Evolutionary conservation across 2,329 filamentous ascomycete genomes (phyloP).

Genomic region (Thelonectria blattea): DNA sequence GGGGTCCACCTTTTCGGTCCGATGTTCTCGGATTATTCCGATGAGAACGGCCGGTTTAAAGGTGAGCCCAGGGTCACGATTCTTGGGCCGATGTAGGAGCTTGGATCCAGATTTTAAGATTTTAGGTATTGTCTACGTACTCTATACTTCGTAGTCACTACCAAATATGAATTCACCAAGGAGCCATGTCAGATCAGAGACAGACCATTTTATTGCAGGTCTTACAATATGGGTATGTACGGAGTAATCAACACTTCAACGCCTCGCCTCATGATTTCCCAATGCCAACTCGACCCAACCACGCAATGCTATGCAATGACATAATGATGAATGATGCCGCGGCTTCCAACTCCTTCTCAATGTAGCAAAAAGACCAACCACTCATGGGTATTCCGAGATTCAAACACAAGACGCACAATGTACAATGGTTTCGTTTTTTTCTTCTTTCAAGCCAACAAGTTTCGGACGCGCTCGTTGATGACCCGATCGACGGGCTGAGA

Average conservation of each 20-base stretch:
- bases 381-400: constrained; percentile 26
- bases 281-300: constrained; percentile 27
- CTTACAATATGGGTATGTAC: constrained; percentile 13
- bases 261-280: constrained; percentile 28
- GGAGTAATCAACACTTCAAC: constrained; percentile 28
- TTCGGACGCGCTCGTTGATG: constrained; percentile 47
- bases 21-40: constrained; percentile 12
- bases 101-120: neutral
- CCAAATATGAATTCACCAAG: neutral
- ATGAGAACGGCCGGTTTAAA: constrained; percentile 3
- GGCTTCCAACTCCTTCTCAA: constrained; percentile 16
- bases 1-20: constrained; percentile 26
- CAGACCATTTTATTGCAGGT: constrained; percentile 2
- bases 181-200: neutral
- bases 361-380: constrained; percentile 5
- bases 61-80: neutral
- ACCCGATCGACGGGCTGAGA: constrained; percentile 47
- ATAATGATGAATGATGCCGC: constrained; percentile 5
- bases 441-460: constrained; percentile 37
- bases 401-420: constrained; percentile 10
- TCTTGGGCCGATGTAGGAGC: constrained; percentile 4
- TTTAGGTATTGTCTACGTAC: neutral
- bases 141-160: neutral
- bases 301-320: constrained; percentile 14
- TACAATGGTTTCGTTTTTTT: neutral